Evolutionary conservation across 805 yeast species (phyloP).

Genomic region (Grigorovia jiainica): DNA sequence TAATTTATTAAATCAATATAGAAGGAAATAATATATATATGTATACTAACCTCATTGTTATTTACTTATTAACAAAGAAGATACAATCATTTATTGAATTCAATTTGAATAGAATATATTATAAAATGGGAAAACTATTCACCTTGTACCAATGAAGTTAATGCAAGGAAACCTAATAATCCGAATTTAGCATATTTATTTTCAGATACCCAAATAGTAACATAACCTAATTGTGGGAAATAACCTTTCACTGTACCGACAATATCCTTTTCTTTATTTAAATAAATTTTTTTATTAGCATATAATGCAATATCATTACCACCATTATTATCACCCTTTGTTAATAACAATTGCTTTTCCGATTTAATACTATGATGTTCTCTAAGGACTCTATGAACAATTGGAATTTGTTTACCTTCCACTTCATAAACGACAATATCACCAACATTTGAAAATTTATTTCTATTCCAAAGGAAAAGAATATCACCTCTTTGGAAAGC

Average conservation of each 20-base stretch:
- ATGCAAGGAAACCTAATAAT: slow-evolving; percentile 62
- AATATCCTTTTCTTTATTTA: slow-evolving; percentile 68
- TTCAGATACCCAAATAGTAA: slow-evolving; percentile 86
- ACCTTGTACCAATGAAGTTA: slow-evolving; percentile 54
- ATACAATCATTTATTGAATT: too few species aligned
- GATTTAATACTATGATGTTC: slow-evolving; percentile 46
- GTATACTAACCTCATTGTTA: too few species aligned
- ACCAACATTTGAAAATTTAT: slow-evolving; percentile 59
- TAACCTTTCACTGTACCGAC: slow-evolving; percentile 91
- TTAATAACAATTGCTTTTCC: slow-evolving; percentile 59
- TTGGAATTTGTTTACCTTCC: slow-evolving; percentile 74
- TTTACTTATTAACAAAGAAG: too few species aligned
- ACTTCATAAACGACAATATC: slow-evolving; percentile 91
- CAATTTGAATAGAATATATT: too few species aligned
- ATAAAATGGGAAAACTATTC: too few species aligned
- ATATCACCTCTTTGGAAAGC: slow-evolving; percentile 98
- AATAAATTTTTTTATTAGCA: slow-evolving; percentile 62
- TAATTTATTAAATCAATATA: too few species aligned
- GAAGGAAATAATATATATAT: too few species aligned
- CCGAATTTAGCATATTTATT: slow-evolving; percentile 74
- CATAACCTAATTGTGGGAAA: slow-evolving; percentile 80
- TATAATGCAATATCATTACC: slow-evolving; percentile 84
- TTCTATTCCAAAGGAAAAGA: slow-evolving; percentile 82
- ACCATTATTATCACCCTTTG: slow-evolving; percentile 95
- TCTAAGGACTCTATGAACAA: slow-evolving; percentile 88